A percentile compares a stretch with the other conserved stretches of the same genome.
These are phyloP conservation scores for Knoxia roxburghii DNA, from an alignment of 257 asterid species.

Conservation along the genomic window DNA sequence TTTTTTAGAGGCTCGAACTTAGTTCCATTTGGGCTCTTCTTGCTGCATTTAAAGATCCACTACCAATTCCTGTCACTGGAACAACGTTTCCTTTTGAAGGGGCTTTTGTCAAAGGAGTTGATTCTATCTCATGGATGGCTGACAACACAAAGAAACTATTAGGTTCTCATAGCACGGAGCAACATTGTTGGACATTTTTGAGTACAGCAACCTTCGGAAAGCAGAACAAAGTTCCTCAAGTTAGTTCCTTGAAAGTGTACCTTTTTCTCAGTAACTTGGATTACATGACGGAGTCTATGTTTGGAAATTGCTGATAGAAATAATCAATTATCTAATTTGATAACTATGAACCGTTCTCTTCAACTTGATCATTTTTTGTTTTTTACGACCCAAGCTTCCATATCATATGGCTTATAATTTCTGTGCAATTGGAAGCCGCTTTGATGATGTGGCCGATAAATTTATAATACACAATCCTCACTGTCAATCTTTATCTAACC, in stretches of 20 bases:
- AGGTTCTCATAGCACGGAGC: conserved; percentile 43
- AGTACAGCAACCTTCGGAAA: conserved; percentile 78
- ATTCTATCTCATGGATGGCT: conserved; percentile 91
- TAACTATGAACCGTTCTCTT: no score
- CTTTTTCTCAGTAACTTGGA: neutral
- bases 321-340: neutral
- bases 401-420: no score
- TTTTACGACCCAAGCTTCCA: no score
- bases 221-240: conserved; percentile 94
- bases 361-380: no score
- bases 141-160: conserved; percentile 67
- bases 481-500: no score
- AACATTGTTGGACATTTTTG: conserved; percentile 88
- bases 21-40: conserved; percentile 94
- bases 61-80: conserved; percentile 47
- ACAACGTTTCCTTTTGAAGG: conserved; percentile 59
- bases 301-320: neutral
- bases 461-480: no score
- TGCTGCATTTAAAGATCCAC: conserved; percentile 89
- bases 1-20: conserved; percentile 65
- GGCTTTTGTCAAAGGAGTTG: conserved; percentile 83
- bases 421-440: no score
- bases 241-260: conserved; percentile 18
- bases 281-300: neutral
- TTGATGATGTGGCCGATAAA: no score